Percentiles rank a stretch among this genome's conserved stretches.
These are phyloP conservation scores for Aurifilum marmelostoma DNA, from an alignment of 2,329 filamentous ascomycete genomes.

Conservation along the genomic window DNA sequence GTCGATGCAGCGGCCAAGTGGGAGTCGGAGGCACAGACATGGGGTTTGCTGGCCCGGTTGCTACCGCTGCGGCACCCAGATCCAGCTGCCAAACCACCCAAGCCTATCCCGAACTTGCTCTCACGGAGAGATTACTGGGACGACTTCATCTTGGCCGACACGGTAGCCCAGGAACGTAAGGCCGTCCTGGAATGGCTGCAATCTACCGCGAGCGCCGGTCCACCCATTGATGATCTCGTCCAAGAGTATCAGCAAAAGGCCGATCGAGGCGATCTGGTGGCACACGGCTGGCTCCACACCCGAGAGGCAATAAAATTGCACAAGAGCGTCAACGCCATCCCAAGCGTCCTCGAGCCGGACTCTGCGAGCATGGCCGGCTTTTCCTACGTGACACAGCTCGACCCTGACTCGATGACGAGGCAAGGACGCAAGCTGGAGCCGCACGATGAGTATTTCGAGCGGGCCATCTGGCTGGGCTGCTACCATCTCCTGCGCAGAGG, in stretches of 20 bases:
- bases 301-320: conserved; percentile 86
- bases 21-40: conserved; percentile 86
- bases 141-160: conserved; percentile 74
- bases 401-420: conserved; percentile 85
- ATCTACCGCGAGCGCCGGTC: conserved; percentile 69
- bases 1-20: conserved; percentile 61
- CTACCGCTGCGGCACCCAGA: conserved; percentile 69
- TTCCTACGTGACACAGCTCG: conserved; percentile 78
- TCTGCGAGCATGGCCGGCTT: conserved; percentile 60
- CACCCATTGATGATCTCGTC: conserved; percentile 75
- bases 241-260: conserved; percentile 75
- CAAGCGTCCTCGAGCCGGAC: conserved; percentile 65
- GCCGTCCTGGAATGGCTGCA: conserved; percentile 87
- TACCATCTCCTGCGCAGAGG: conserved; percentile 91
- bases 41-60: conserved; percentile 80
- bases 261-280: conserved; percentile 79
- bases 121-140: conserved; percentile 57
- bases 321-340: conserved; percentile 76
- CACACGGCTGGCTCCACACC: conserved; percentile 91
- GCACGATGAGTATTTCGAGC: conserved; percentile 86
- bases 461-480: conserved; percentile 89
- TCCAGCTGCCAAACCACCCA: conserved; percentile 33
- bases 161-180: conserved; percentile 75
- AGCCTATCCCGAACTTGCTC: conserved; percentile 33
- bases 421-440: conserved; percentile 77